A percentile compares a stretch with the other conserved stretches of the same genome.
phyloP scores from a whole-genome alignment of 306 rosid species.

The Aeschynomene evenia region DNA sequence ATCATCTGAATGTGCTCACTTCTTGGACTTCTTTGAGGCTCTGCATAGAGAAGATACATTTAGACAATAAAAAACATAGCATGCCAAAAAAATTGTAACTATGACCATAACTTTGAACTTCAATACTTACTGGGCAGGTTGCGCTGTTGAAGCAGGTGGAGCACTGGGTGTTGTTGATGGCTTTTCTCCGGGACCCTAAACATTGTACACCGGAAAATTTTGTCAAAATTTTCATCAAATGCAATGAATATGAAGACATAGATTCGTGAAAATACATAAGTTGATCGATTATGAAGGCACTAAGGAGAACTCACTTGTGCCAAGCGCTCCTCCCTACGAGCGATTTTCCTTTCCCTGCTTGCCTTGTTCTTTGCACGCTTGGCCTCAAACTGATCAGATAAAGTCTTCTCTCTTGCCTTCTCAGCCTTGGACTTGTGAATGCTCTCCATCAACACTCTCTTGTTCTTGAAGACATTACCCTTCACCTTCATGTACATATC shows the following conservation, averaged over 20 bases:
- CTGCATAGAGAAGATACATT: conserved; percentile 38
- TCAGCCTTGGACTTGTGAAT: conserved; percentile 50
- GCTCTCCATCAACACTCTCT: conserved; percentile 48
- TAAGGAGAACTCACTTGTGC: conserved; percentile 41
- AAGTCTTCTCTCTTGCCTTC: conserved; percentile 48
- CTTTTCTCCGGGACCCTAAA: conserved; percentile 76
- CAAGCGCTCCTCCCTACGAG: conserved; percentile 42
- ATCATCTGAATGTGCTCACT: conserved; percentile 32
- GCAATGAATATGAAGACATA: neutral
- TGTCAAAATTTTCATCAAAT: neutral
- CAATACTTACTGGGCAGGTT: conserved; percentile 60
- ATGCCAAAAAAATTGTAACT: neutral
- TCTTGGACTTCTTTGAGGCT: conserved; percentile 67
- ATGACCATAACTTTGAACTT: neutral
- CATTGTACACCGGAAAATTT: neutral
- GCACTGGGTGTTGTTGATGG: conserved; percentile 40
- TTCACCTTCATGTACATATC: conserved; percentile 50
- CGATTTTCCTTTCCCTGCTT: conserved; percentile 50
- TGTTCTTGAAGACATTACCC: conserved; percentile 51
- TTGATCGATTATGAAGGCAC: neutral
- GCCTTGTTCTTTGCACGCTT: conserved; percentile 52
- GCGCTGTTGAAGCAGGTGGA: conserved; percentile 40
- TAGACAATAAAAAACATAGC: neutral
- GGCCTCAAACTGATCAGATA: conserved; percentile 50
- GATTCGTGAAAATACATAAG: neutral